These are phyloP conservation scores for Tulasnella sp. DNA, from an alignment of 768 basidiomycete species.

Conservation along the genomic window DNA sequence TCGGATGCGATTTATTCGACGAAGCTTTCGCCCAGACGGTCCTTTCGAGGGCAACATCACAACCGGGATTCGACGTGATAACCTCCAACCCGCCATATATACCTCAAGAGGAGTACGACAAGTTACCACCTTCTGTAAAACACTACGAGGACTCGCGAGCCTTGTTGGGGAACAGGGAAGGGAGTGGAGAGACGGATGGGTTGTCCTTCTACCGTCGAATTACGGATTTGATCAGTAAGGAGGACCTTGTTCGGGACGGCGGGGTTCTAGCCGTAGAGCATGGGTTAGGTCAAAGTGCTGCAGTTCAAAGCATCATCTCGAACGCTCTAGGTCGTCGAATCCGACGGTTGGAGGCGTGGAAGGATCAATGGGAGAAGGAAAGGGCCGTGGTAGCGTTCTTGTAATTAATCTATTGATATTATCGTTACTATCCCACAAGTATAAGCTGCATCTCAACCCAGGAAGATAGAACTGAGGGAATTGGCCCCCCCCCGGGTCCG, in stretches of 20 bases:
- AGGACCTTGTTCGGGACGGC: conserved; percentile 47
- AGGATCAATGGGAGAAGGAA: conserved; percentile 72
- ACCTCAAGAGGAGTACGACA: conserved; percentile 57
- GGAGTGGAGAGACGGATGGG: conserved; percentile 40
- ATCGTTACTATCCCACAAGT: not conserved
- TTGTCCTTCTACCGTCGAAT: conserved; percentile 69
- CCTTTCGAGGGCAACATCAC: not conserved
- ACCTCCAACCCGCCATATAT: conserved; percentile 90
- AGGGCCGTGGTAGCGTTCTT: conserved; percentile 52
- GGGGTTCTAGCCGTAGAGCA: conserved; percentile 75
- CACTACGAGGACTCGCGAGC: conserved; percentile 78
- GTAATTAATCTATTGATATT: conserved; percentile 1
- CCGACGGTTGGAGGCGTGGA: conserved; percentile 61
- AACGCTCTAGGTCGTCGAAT: conserved; percentile 45
- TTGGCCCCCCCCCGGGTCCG: not conserved
- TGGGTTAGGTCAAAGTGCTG: conserved; percentile 64
- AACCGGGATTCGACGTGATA: conserved; percentile 63
- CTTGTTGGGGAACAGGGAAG: conserved; percentile 53
- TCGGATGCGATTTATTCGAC: conserved; percentile 34
- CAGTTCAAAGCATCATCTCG: conserved; percentile 58
- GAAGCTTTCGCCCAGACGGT: conserved; percentile 19
- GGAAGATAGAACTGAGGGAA: not conserved
- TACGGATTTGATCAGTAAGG: conserved; percentile 43
- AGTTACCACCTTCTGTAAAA: conserved; percentile 64
- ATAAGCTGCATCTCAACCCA: not conserved